These are phyloP conservation scores for Chenopodium quinoa DNA, from an alignment of 148 eudicot genomes.

Conservation along the genomic window DNA sequence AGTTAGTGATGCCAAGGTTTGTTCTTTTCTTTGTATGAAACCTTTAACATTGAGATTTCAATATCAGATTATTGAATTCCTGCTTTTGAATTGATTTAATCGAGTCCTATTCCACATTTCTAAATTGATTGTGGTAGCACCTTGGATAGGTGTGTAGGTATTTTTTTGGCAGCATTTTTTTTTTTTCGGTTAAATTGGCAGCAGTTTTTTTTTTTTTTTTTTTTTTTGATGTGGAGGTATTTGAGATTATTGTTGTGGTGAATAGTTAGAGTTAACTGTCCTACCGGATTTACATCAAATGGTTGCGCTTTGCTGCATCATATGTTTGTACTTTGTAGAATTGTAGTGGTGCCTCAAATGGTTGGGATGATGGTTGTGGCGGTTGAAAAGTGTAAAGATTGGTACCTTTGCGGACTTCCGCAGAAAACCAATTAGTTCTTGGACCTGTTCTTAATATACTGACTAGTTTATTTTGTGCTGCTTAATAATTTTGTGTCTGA, in stretches of 20 bases:
- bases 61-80: background rate
- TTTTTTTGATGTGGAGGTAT: background rate
- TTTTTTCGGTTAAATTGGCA: too few relatives aligned
- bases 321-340: background rate
- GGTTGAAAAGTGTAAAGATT: background rate
- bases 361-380: background rate
- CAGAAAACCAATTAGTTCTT: background rate
- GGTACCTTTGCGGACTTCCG: background rate
- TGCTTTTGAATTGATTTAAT: background rate
- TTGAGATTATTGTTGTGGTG: background rate
- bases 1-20: conserved; percentile 87
- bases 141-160: background rate
- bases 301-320: background rate
- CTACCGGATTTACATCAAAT: background rate
- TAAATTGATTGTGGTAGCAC: background rate
- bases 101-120: background rate
- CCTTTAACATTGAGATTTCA: conserved; percentile 2
- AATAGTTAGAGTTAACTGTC: background rate
- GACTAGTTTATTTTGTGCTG: background rate
- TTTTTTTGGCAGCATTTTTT: too few relatives aligned
- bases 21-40: background rate
- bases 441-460: background rate
- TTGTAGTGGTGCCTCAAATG: background rate
- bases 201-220: too few relatives aligned
- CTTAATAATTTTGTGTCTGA: conserved; percentile 1